Evolutionary conservation across 1,284 basidiomycete genomes (phyloP), one percentile per base, ranked within the genome.

Genomic region (Sanghuangporus baumii): DNA sequence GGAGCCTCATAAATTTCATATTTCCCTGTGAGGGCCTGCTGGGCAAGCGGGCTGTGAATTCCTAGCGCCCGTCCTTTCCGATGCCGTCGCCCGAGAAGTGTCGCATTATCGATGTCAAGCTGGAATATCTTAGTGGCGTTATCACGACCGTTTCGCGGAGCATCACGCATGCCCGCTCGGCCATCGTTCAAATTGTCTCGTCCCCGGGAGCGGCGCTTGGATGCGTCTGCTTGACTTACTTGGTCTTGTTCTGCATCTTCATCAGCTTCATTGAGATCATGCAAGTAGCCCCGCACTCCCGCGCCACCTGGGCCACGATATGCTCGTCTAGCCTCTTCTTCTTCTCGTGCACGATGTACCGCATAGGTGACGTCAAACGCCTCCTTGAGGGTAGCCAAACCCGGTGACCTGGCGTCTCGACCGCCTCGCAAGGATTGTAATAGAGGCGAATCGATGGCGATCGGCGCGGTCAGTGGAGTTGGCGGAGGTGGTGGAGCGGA

Each of bases 361-460:
- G 97, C 97, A 74, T 99, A 99, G 0, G 97, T 98, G 69, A 99
- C 91, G 73, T 99, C 97, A 74, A 99, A 99, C 1, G 97, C 96
- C 74, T 99, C 97, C 73, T 98, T 98, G 75, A 99, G 86, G 0
- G 88, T 87, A 0, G 91, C 88, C 50, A 98, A 75, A 41, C 96
- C 96, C 1, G 97, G 97, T 58, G 95, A 97, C 61, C 94, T 89
- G 52, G 89, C 91, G 69, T 94, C 92, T 58, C 86, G 81, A 72
- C 87, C 87, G 61, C 89, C 91, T 55, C 89, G 88, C 14, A 88
- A 86, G 4, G 89, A 87, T 1, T 87, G 86, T 54, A 99, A 82
- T 1, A 99, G 79, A 0, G 96, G 97, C 0, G 96, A 98, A 75
- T 99, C 96, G 56, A 96, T 77, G 0, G 92, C 90, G 41, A 69